Conservation (phyloP, 2,329 filamentous ascomycete genomes). For the Lachnellula arida region DNA sequence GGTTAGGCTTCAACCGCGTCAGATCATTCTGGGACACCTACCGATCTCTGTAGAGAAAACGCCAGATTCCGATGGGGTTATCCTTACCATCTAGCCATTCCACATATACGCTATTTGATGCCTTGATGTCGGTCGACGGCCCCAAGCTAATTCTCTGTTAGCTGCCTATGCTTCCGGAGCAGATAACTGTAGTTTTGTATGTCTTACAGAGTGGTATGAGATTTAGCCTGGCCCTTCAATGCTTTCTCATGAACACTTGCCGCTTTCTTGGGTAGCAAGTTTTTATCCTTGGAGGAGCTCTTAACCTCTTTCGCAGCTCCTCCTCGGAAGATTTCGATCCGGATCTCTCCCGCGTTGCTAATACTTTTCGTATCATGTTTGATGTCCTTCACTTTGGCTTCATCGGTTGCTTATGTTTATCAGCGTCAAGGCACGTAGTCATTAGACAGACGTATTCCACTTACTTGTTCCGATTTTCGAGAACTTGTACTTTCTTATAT, state of each 20-base stretch:
- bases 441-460: background rate
- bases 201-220: constrained; percentile 9
- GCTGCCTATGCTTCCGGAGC: background rate
- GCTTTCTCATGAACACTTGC: constrained; percentile 14
- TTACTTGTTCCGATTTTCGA: constrained; percentile 10
- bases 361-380: constrained; percentile 6
- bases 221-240: constrained; percentile 15
- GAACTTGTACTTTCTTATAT: constrained; percentile 5
- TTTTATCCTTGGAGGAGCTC: background rate
- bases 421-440: background rate
- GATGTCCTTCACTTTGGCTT: constrained; percentile 1
- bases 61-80: constrained; percentile 15
- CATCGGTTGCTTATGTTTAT: background rate
- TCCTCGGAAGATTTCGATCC: background rate
- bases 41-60: constrained; percentile 26
- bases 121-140: background rate
- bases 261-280: background rate
- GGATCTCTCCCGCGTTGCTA: constrained; percentile 8
- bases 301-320: too few relatives aligned
- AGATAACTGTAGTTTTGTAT: background rate
- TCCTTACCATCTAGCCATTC: constrained; percentile 16
- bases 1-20: background rate
- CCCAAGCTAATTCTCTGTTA: background rate
- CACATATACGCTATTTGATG: background rate
- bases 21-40: constrained; percentile 5